Percentiles rank a stretch among this genome's conserved stretches.
phyloP scores from a whole-genome alignment of 768 basidiomycete species.

The Boletus bicolor region DNA sequence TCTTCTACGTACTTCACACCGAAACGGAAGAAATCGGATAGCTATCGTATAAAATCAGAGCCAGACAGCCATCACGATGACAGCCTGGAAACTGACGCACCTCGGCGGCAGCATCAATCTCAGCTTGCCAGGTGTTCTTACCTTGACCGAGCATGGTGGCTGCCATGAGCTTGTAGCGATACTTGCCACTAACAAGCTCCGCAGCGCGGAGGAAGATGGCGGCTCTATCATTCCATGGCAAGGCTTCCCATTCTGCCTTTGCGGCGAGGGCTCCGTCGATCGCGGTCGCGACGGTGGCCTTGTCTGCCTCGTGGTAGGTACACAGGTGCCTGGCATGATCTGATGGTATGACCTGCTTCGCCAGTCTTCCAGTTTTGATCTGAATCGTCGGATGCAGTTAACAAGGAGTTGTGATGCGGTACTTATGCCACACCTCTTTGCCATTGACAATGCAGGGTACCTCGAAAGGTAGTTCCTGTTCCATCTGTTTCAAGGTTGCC shows the following conservation, averaged over 20 bases:
- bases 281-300: slow-evolving; percentile 67
- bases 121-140: slow-evolving; percentile 99
- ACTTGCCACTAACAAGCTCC: slow-evolving; percentile 93
- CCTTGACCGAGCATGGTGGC: slow-evolving; percentile 98
- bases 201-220: slow-evolving; percentile 99
- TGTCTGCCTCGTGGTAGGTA: slow-evolving; percentile 85
- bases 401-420: background rate
- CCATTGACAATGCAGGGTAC: slow-evolving; percentile 94
- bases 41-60: slow-evolving; percentile 36
- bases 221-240: slow-evolving; percentile 97
- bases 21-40: slow-evolving; percentile 93
- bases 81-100: slow-evolving; percentile 38
- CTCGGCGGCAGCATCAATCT: slow-evolving; percentile 99
- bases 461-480: slow-evolving; percentile 81
- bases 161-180: slow-evolving; percentile 91
- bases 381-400: slow-evolving; percentile 27
- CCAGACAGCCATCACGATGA: background rate
- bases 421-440: slow-evolving; percentile 54
- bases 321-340: slow-evolving; percentile 81
- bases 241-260: slow-evolving; percentile 84
- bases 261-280: slow-evolving; percentile 87
- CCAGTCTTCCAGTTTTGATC: slow-evolving; percentile 78
- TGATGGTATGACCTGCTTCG: slow-evolving; percentile 81
- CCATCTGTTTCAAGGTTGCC: slow-evolving; percentile 75
- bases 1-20: slow-evolving; percentile 97